phyloP scores from a whole-genome alignment of 306 rosid species.

The Fagus crenata region DNA sequence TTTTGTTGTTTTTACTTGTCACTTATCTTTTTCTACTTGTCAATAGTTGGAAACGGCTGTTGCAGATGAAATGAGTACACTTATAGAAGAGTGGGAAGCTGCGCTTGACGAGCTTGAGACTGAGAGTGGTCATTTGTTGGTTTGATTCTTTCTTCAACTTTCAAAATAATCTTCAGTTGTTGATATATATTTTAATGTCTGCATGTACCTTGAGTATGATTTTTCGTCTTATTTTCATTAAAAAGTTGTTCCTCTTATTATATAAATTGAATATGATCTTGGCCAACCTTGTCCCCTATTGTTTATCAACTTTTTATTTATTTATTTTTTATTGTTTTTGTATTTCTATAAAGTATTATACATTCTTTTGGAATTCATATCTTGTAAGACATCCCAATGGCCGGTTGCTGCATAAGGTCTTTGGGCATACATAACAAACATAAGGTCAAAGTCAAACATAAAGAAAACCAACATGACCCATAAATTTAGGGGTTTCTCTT shows the following conservation, averaged over 20 bases:
- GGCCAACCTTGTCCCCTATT: neutral
- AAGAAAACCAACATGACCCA: no score
- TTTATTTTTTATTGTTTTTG: neutral
- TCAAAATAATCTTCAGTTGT: conserved; percentile 31
- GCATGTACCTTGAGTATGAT: conserved; percentile 12
- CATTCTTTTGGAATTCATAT: neutral
- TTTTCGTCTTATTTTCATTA: neutral
- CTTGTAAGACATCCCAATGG: neutral
- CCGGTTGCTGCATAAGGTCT: neutral
- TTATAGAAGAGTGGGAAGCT: conserved; percentile 76
- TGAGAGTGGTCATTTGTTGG: conserved; percentile 85
- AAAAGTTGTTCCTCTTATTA: neutral
- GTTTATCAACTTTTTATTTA: neutral
- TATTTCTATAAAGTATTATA: neutral
- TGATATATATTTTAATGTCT: conserved; percentile 10
- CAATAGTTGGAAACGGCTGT: conserved; percentile 79
- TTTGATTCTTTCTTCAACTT: conserved; percentile 50
- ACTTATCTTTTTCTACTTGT: conserved; percentile 38
- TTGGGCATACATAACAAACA: no score
- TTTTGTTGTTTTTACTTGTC: conserved; percentile 21
- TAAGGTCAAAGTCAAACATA: no score
- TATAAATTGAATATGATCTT: neutral
- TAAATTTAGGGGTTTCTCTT: no score
- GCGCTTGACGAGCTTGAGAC: conserved; percentile 86
- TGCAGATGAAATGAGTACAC: conserved; percentile 76